phyloP scores from a whole-genome alignment of 805 yeast genomes.

The Saccharomycopsis sp. region DNA sequence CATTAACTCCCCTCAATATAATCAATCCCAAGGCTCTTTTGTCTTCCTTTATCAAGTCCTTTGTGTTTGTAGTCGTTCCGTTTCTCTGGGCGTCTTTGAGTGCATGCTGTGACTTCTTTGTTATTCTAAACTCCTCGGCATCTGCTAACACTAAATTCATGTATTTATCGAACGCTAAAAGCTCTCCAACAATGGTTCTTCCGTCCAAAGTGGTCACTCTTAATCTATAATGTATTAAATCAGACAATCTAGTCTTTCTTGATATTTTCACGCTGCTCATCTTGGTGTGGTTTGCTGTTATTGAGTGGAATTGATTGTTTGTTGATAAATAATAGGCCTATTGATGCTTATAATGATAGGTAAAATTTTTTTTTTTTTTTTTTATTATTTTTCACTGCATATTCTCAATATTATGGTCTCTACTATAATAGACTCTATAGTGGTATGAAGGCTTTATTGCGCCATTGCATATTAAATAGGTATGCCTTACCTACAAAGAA shows the following conservation, averaged over 20 bases:
- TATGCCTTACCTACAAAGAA: too few relatives aligned
- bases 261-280: slow-evolving; percentile 5
- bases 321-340: too few relatives aligned
- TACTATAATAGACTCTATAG: not conserved
- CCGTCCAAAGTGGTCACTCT: slow-evolving; percentile 73
- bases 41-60: slow-evolving; percentile 46
- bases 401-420: not conserved
- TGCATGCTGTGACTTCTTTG: slow-evolving; percentile 47
- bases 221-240: slow-evolving; percentile 66
- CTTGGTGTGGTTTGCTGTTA: too few relatives aligned
- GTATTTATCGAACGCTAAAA: slow-evolving; percentile 83
- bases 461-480: too few relatives aligned
- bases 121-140: slow-evolving; percentile 73
- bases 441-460: too few relatives aligned
- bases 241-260: slow-evolving; percentile 32
- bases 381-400: not conserved
- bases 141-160: slow-evolving; percentile 83
- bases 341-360: not conserved
- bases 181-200: slow-evolving; percentile 68
- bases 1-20: slow-evolving; percentile 82
- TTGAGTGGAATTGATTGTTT: not conserved
- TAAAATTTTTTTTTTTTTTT: too few relatives aligned
- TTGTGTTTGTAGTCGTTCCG: slow-evolving; percentile 30
- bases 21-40: slow-evolving; percentile 75
- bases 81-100: slow-evolving; percentile 30